phyloP scores from a whole-genome alignment of 2,329 filamentous ascomycete genomes.

The Alternaria atra region DNA sequence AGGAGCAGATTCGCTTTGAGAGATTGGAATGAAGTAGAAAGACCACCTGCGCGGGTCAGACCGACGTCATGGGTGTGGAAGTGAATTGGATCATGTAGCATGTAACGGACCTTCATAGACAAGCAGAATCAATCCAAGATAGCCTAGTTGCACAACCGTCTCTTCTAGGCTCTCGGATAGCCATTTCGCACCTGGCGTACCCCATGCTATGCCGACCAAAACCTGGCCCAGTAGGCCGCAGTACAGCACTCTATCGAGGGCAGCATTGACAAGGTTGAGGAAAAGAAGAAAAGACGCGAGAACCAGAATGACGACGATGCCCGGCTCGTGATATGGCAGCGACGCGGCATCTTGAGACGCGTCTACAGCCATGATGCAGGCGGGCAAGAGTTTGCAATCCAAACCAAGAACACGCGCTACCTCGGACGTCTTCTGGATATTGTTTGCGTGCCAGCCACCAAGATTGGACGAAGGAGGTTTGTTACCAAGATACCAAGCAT shows the following conservation, averaged over 20 bases:
- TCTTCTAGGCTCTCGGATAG: constrained; percentile 63
- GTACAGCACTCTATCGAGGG: constrained; percentile 68
- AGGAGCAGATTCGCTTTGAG: constrained; percentile 69
- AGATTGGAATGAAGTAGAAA: constrained; percentile 63
- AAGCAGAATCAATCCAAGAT: constrained; percentile 75
- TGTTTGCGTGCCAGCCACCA: constrained; percentile 7
- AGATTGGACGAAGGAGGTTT: constrained; percentile 13
- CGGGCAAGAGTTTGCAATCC: not conserved
- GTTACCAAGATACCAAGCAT: constrained; percentile 9
- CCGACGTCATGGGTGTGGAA: not conserved
- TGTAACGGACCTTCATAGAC: constrained; percentile 70
- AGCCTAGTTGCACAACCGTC: constrained; percentile 71
- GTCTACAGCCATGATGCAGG: constrained; percentile 34
- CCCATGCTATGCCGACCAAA: constrained; percentile 74
- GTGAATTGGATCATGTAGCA: not conserved
- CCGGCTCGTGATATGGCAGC: constrained; percentile 70
- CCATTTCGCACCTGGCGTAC: constrained; percentile 70
- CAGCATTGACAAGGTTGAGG: constrained; percentile 66
- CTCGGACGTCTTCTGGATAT: not conserved
- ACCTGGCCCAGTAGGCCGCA: constrained; percentile 78
- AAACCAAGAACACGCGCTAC: constrained; percentile 9
- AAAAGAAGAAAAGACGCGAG: constrained; percentile 69
- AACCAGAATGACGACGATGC: constrained; percentile 67
- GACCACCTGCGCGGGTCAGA: constrained; percentile 59
- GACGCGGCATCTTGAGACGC: constrained; percentile 34